phyloP scores from a whole-genome alignment of 345 rosid species.

The Brassica juncea region DNA sequence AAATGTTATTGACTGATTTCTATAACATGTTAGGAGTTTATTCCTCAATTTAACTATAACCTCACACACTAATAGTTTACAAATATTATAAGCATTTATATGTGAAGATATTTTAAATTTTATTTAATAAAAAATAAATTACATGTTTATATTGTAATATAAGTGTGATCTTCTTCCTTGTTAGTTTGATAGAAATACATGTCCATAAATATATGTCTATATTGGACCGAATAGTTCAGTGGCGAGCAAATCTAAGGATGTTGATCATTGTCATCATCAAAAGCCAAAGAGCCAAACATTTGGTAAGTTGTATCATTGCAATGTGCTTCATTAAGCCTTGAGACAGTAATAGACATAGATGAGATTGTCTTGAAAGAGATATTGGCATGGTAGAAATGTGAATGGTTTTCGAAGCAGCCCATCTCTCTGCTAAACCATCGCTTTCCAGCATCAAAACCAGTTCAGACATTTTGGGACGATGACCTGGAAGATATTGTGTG shows the following conservation, averaged over 20 bases:
- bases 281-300: slow-evolving; percentile 67
- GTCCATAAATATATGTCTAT: slow-evolving; percentile 25
- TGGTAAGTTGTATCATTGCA: slow-evolving; percentile 58
- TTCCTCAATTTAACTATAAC: no score
- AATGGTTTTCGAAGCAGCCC: slow-evolving; percentile 83
- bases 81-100: no score
- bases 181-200: neutral
- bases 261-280: slow-evolving; percentile 75
- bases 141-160: slow-evolving; percentile 30
- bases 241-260: slow-evolving; percentile 75
- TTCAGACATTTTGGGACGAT: slow-evolving; percentile 90
- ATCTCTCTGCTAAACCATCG: slow-evolving; percentile 89
- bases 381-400: slow-evolving; percentile 43
- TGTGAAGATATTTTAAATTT: no score
- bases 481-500: slow-evolving; percentile 82
- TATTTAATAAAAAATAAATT: neutral
- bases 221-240: slow-evolving; percentile 96
- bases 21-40: no score
- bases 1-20: no score
- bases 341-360: slow-evolving; percentile 18
- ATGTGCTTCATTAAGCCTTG: slow-evolving; percentile 39
- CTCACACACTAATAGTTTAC: no score
- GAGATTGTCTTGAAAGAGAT: slow-evolving; percentile 42
- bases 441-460: slow-evolving; percentile 95
- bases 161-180: slow-evolving; percentile 17